These are phyloP conservation scores for Fomitiporia mediterranea DNA, from an alignment of 1,284 basidiomycete species.

Conservation along the genomic window DNA sequence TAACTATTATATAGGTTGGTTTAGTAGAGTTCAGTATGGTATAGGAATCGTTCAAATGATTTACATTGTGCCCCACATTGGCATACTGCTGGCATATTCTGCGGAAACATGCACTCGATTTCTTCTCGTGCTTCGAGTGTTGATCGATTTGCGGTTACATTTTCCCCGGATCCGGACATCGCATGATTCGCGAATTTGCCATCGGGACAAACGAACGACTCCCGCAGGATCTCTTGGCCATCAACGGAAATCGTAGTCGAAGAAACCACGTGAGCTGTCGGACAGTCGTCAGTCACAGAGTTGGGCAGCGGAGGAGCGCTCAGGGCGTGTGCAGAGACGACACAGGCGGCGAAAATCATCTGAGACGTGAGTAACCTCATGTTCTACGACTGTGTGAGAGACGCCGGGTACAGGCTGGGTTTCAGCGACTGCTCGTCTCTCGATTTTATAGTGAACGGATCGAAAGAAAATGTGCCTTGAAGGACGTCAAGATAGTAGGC, in stretches of 20 bases:
- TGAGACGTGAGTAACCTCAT: neutral
- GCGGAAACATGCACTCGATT: neutral
- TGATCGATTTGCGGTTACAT: neutral
- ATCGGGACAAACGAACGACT: neutral
- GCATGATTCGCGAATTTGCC: neutral
- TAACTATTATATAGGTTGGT: neutral
- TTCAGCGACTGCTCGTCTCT: neutral
- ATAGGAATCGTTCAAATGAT: neutral
- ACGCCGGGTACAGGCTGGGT: neutral
- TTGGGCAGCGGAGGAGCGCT: neutral
- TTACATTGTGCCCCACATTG: neutral
- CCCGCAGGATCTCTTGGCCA: neutral
- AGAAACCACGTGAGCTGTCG: neutral
- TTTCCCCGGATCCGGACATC: neutral
- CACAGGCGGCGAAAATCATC: neutral
- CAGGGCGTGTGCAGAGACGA: neutral
- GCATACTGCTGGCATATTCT: neutral
- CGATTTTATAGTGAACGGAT: neutral
- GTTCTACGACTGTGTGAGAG: neutral
- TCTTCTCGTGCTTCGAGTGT: neutral
- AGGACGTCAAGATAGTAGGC: neutral
- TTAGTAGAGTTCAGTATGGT: neutral
- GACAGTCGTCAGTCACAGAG: neutral
- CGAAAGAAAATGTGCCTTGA: neutral
- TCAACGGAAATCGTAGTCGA: neutral